Conservation (phyloP, 371 early-diverging fungal genomes). For the Umbelopsis sp. region DNA sequence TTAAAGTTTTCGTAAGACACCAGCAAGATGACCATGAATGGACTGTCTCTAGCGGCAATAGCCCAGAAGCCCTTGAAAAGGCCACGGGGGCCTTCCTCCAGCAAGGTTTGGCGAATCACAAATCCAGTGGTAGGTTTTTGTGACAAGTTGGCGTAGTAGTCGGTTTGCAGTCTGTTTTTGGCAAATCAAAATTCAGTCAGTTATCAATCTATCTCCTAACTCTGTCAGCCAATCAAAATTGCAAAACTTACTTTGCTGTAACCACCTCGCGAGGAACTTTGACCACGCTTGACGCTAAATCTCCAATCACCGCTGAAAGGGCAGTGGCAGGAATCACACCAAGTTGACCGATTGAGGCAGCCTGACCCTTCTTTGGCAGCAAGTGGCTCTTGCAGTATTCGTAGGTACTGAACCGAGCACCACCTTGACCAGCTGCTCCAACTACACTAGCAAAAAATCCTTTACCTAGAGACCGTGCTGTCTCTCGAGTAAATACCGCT, state of each 20-base stretch:
- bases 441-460: conserved; percentile 73
- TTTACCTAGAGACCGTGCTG: conserved; percentile 57
- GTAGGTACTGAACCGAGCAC: conserved; percentile 76
- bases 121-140: conserved; percentile 43
- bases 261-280: conserved; percentile 88
- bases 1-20: conserved; percentile 84
- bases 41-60: conserved; percentile 76
- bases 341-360: conserved; percentile 23
- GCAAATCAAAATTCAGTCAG: conserved; percentile 13
- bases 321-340: conserved; percentile 67
- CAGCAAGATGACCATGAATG: conserved; percentile 84
- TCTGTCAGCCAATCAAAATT: neutral
- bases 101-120: conserved; percentile 61
- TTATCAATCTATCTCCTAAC: conserved; percentile 7
- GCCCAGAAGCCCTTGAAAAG: conserved; percentile 82
- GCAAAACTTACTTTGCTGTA: conserved; percentile 56
- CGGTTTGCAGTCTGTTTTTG: conserved; percentile 65
- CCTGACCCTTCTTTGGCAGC: conserved; percentile 38
- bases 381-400: conserved; percentile 73
- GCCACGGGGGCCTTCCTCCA: conserved; percentile 70
- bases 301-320: conserved; percentile 76
- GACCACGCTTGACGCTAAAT: conserved; percentile 76
- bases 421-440: conserved; percentile 80
- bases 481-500: conserved; percentile 56
- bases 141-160: conserved; percentile 50